These are phyloP conservation scores for Rhinocladiella similis DNA, from an alignment of 2,329 filamentous ascomycete genomes.

Conservation along the genomic window DNA sequence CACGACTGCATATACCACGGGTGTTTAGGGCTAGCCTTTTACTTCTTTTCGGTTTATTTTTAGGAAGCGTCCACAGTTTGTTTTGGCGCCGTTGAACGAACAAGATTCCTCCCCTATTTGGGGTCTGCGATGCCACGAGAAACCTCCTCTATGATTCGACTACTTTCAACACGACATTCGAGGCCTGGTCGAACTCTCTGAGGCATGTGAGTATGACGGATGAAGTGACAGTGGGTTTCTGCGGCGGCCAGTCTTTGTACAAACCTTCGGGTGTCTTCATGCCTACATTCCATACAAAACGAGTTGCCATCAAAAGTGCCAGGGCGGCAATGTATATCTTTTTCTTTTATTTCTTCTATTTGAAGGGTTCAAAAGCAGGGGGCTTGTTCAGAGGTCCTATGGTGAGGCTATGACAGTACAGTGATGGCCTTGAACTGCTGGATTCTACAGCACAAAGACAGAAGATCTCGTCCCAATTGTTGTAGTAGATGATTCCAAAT, in stretches of 20 bases:
- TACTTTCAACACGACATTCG: not conserved
- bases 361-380: slow-evolving; percentile 3
- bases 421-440: not conserved
- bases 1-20: slow-evolving; percentile 26
- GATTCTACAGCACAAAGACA: not conserved
- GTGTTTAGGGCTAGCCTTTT: slow-evolving; percentile 6
- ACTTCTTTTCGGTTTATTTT: not conserved
- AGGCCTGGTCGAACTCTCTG: no score
- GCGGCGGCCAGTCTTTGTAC: not conserved
- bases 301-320: slow-evolving; percentile 4
- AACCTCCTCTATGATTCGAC: not conserved
- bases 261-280: not conserved
- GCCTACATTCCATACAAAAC: not conserved
- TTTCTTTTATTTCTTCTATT: not conserved
- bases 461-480: no score
- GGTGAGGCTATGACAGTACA: slow-evolving; percentile 7
- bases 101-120: not conserved
- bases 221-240: not conserved
- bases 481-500: no score
- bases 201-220: no score
- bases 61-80: not conserved
- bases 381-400: slow-evolving; percentile 6
- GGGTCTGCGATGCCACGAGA: not conserved
- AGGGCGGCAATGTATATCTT: slow-evolving; percentile 6
- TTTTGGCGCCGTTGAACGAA: not conserved